Percentiles rank a stretch among this genome's conserved stretches.
phyloP scores from a whole-genome alignment of 2,329 filamentous ascomycete genomes.

The Nigrospora sphaerica region DNA sequence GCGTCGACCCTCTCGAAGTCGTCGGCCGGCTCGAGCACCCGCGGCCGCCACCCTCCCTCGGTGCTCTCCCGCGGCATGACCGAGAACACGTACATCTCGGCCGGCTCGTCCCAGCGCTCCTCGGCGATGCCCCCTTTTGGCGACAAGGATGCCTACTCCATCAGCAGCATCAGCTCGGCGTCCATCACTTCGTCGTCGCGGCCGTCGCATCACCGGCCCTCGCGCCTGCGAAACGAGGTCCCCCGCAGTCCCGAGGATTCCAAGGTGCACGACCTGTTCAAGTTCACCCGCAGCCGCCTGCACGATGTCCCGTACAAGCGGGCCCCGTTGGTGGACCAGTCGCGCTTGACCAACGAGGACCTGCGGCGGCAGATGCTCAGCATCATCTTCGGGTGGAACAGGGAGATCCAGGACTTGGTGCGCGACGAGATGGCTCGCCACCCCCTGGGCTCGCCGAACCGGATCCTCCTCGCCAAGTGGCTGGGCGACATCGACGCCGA shows the following conservation, averaged over 20 bases:
- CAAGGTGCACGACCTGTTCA: conserved; percentile 73
- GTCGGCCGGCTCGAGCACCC: conserved; percentile 46
- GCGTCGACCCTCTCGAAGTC: conserved; percentile 52
- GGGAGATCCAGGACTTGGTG: conserved; percentile 73
- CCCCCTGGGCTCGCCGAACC: conserved; percentile 63
- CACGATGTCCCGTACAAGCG: conserved; percentile 78
- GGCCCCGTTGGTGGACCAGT: conserved; percentile 49
- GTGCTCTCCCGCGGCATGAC: conserved; percentile 47
- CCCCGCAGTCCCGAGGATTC: conserved; percentile 70
- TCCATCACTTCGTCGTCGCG: conserved; percentile 42
- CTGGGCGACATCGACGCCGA: conserved; percentile 79
- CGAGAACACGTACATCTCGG: conserved; percentile 62
- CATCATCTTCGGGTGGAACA: conserved; percentile 92
- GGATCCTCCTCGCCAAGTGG: conserved; percentile 87
- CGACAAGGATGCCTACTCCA: conserved; percentile 48
- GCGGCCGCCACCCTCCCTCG: conserved; percentile 42
- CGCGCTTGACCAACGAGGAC: conserved; percentile 66
- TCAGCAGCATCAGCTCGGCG: conserved; percentile 39
- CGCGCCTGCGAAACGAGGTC: conserved; percentile 73
- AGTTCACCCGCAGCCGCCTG: conserved; percentile 72
- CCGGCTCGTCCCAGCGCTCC: conserved; percentile 50
- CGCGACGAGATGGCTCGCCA: conserved; percentile 78
- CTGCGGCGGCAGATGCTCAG: conserved; percentile 85
- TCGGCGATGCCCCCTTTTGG: conserved; percentile 23
- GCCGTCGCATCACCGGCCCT: conserved; percentile 44